Percentiles rank a stretch among this genome's conserved stretches.
Conservation (phyloP, 768 basidiomycete species). For the Pleurotus giganteus region DNA sequence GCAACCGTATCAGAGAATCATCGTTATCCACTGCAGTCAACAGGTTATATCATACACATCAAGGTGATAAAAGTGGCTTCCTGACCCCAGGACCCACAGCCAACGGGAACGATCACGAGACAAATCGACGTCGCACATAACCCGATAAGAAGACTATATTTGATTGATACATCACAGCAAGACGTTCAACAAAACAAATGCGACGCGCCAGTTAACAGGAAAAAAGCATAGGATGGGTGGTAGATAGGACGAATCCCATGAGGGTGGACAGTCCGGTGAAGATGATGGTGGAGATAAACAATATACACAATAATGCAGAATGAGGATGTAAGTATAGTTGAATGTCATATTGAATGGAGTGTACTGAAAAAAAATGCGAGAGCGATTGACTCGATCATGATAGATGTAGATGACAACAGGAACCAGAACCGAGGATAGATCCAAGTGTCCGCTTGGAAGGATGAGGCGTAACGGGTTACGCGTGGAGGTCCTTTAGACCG, state of each 20-base stretch:
- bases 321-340: background rate
- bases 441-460: background rate
- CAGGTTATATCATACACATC: too few species aligned
- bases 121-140: background rate
- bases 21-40: too few species aligned
- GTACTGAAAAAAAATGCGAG: background rate
- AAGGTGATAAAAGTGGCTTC: too few species aligned
- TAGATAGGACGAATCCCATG: background rate
- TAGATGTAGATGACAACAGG: background rate
- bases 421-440: background rate
- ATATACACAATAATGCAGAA: background rate
- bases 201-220: background rate
- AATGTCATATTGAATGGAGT: background rate
- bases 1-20: background rate
- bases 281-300: background rate
- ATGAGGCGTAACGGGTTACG: background rate
- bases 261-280: background rate
- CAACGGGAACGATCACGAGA: background rate
- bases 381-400: too few species aligned
- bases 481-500: background rate
- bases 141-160: slow-evolving; percentile 1
- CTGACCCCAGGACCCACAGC: too few species aligned
- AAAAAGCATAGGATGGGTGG: background rate
- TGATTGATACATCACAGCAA: slow-evolving; percentile 6
- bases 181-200: background rate